Evolutionary conservation across 495 filamentous ascomycete species (phyloP), one percentile per base, ranked within the genome.

Genomic region (Podospora anserina): DNA sequence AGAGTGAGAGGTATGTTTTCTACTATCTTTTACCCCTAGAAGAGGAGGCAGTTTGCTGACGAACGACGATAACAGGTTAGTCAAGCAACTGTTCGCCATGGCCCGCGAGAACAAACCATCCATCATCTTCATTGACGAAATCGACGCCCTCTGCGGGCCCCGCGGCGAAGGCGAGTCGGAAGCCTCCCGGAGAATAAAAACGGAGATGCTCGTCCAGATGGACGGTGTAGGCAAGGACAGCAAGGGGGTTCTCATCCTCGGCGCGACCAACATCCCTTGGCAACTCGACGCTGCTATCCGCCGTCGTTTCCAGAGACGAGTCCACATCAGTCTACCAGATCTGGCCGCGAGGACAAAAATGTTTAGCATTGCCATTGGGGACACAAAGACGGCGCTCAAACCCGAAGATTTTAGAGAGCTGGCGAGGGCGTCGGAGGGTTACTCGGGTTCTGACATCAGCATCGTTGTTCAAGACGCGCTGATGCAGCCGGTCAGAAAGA

Each of bases 41-140:
- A 23, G 23, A 23, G 23, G 23, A 23, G 23, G 23, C 23, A 23
- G 23, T 23, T 49, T 49, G 13, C 39, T 49, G 39, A 49, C 39
- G 23, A 49, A 11, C 2, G 39, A 49, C 15, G 39, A 49, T 11
- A 49, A 49, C 72, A 97, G 94, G 76, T 85, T 99, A 70, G 96
- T 99, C 49, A 97, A 97, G 78, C 93, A 97, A 74, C 85, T 99
- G 28, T 99, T 99, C 82, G 92, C 90, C 68, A 97, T 99, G 92
- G 95, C 95, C 1, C 90, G 95, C 75, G 95, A 99, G 77, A 99
- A 98, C 80, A 97, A 92, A 72, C 95, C 95, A 0, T 93, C 93
- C 5, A 98, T 99, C 76, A 97, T 99, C 79, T 99, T 99, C 81
- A 98, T 99, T 78, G 95, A 99, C 78, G 95, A 99, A 80, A 92